A percentile compares a stretch with the other conserved stretches of the same genome.
Evolutionary conservation across 805 yeast species (phyloP).

Genomic region (Candida pseudoglaebosa): DNA sequence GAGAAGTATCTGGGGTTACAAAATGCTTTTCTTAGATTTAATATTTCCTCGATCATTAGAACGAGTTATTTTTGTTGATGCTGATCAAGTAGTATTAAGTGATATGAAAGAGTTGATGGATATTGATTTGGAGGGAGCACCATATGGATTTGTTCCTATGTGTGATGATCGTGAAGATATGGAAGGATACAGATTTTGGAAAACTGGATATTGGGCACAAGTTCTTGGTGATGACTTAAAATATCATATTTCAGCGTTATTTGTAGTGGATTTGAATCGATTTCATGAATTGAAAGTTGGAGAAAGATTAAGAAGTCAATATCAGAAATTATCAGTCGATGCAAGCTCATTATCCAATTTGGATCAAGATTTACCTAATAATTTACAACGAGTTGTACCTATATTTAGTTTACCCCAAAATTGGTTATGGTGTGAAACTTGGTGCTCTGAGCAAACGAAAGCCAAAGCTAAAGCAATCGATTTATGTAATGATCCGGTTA

Average conservation of each 20-base stretch:
- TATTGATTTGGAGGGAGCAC: conserved; percentile 70
- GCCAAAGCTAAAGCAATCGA: conserved; percentile 73
- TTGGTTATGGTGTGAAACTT: conserved; percentile 93
- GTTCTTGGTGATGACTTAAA: conserved; percentile 53
- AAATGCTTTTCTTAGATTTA: conserved; percentile 81
- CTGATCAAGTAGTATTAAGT: conserved; percentile 76
- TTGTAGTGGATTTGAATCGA: conserved; percentile 67
- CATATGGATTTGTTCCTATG: conserved; percentile 88
- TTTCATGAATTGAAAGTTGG: conserved; percentile 73
- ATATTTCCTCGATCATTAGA: conserved; percentile 75
- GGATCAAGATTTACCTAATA: conserved; percentile 94
- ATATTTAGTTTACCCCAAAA: conserved; percentile 74
- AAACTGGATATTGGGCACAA: conserved; percentile 83
- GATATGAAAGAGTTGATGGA: conserved; percentile 68
- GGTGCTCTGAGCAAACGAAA: conserved; percentile 71
- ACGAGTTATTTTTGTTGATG: conserved; percentile 80
- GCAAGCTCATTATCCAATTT: conserved; percentile 74
- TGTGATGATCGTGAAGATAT: conserved; percentile 73
- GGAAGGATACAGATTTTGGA: conserved; percentile 91
- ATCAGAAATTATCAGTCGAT: conserved; percentile 77
- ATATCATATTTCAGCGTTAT: conserved; percentile 82
- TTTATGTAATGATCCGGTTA: conserved; percentile 77
- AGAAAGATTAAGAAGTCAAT: conserved; percentile 75
- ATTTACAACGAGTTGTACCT: conserved; percentile 63
- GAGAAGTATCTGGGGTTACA: conserved; percentile 84